Evolutionary conservation across 805 yeast genomes (phyloP).

Genomic region (Maudiozyma barnettii): DNA sequence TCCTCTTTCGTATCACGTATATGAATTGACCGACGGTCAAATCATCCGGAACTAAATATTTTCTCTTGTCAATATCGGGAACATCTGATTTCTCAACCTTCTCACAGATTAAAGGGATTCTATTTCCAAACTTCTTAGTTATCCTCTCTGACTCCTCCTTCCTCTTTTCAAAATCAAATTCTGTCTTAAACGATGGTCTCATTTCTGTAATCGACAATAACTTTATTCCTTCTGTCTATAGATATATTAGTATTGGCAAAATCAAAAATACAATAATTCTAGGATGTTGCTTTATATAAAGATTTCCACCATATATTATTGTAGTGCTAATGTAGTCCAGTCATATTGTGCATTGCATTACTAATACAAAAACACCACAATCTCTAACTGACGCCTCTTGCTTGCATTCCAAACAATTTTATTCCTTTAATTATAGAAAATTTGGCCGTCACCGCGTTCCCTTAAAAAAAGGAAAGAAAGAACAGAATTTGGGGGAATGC

Average conservation of each 20-base stretch:
- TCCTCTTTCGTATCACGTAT: conserved; percentile 92
- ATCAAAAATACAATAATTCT: too few relatives aligned
- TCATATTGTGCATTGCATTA: too few relatives aligned
- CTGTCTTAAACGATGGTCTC: conserved; percentile 36
- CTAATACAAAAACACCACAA: too few relatives aligned
- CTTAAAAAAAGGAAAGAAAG: conserved; percentile 1
- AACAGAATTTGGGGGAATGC: too few relatives aligned
- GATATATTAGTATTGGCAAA: too few relatives aligned
- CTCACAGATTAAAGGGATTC: conserved; percentile 95
- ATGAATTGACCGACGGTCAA: conserved; percentile 97
- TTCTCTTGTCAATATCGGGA: conserved; percentile 92
- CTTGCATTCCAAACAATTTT: background rate
- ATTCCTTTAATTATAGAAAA: background rate
- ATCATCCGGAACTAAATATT: conserved; percentile 92
- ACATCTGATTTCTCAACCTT: conserved; percentile 94
- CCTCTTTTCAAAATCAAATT: conserved; percentile 91
- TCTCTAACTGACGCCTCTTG: background rate
- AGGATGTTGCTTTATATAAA: too few relatives aligned
- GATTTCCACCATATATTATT: too few relatives aligned
- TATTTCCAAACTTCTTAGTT: conserved; percentile 75
- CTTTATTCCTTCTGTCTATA: too few relatives aligned
- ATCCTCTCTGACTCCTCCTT: conserved; percentile 90
- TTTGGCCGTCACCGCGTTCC: background rate
- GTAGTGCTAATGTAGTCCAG: too few relatives aligned
- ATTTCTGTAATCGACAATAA: conserved; percentile 5